Evolutionary conservation across 371 early-diverging fungal species (phyloP), one percentile per base, ranked within the genome.

Genomic region (Apophysomyces trapeziformis): DNA sequence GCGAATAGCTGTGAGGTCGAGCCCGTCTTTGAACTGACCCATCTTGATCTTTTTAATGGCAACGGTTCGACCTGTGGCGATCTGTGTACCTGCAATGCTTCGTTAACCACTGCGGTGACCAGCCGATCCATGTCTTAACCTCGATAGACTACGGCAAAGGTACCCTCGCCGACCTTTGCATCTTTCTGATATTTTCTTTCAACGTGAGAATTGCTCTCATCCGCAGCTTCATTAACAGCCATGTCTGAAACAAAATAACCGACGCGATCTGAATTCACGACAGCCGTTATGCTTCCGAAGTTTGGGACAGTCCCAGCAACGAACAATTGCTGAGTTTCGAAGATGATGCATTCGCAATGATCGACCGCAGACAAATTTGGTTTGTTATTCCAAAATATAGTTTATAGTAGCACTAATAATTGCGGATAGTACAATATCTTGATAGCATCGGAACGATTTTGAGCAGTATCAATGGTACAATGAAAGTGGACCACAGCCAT

Each of bases 11-110:
- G 96, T 94, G 73, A 97, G 82, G 71, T 99, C 99, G 59, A 98
- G 85, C 0, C 93, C 93, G 76, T 92, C 92, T 76, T 90, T 92
- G 74, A 92, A 91, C 66, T 91, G 90, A 2, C 92, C 93, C 63
- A 92, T 79, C 75, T 97, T 97, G 82, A 99, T 95, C 83, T 96
- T 95, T 76, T 98, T 99, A 61, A 99, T 94, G 66, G 98, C 97
- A 18, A 96, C 93, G 26, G 71, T 81, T 41, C 91, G 83, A 7
- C 88, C 85, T 4, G 91, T 92, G 11, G 75, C 69, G 4, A 77
- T 45, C 50, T 82, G 78, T 5, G 66, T 80, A 13, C 85, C 88
- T 88, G 36, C 26, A 44, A 12, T 58, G 45, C 8, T 41, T 32
- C 14, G 46, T 61, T 57, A 59, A 38, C 32, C 46, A 18, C 16